These are phyloP conservation scores for Penicillium bovifimosum DNA, from an alignment of 495 filamentous ascomycete species.

Conservation along the genomic window DNA sequence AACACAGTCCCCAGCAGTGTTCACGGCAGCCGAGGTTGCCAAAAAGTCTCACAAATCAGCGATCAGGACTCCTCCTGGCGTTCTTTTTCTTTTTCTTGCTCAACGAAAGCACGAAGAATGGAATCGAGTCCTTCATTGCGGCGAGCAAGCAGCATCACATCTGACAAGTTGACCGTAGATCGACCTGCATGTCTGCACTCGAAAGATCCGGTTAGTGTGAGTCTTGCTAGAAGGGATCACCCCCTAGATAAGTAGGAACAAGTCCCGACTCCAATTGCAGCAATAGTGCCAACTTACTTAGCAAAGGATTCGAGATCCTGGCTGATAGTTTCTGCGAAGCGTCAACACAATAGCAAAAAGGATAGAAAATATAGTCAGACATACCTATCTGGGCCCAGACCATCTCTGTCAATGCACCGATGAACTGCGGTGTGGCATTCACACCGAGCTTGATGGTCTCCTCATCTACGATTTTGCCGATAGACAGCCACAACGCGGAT, in stretches of 20 bases:
- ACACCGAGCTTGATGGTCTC: slow-evolving; percentile 68
- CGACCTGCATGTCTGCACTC: slow-evolving; percentile 68
- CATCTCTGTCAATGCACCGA: slow-evolving; percentile 84
- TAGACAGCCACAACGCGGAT: slow-evolving; percentile 84
- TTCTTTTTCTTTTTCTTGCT: slow-evolving; percentile 47
- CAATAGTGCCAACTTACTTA: slow-evolving; percentile 38
- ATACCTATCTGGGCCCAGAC: slow-evolving; percentile 86
- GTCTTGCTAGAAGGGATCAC: neutral
- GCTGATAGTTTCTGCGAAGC: slow-evolving; percentile 58
- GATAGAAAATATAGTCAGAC: slow-evolving; percentile 8
- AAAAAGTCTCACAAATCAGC: neutral
- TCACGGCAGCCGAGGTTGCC: neutral
- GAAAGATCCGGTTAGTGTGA: slow-evolving; percentile 9
- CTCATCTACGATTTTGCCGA: slow-evolving; percentile 86
- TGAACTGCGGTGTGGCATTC: slow-evolving; percentile 94
- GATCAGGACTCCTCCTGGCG: slow-evolving; percentile 22
- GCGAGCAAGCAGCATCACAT: slow-evolving; percentile 80
- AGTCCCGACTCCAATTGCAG: neutral
- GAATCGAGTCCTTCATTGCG: slow-evolving; percentile 77
- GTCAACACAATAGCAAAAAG: slow-evolving; percentile 9
- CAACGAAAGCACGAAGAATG: slow-evolving; percentile 64
- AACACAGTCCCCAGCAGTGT: neutral
- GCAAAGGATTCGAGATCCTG: slow-evolving; percentile 78
- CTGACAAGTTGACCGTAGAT: slow-evolving; percentile 70
- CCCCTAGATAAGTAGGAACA: neutral